Conservation (phyloP, 176 grass and related monocot genomes). For the Oryza brachyantha region DNA sequence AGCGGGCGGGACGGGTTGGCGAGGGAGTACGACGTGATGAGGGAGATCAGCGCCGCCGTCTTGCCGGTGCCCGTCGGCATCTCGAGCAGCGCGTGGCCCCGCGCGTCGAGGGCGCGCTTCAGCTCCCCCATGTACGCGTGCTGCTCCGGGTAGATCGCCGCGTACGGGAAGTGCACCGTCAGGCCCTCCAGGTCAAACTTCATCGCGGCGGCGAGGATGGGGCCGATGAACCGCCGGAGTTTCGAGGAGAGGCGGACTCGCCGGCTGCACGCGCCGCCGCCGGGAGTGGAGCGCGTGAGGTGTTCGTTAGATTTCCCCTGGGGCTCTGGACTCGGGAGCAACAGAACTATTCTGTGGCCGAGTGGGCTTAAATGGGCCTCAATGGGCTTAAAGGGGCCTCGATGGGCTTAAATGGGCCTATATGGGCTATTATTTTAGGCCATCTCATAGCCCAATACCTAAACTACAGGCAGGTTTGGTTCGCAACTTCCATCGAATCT, state of each 20-base stretch:
- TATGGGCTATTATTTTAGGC: not conserved
- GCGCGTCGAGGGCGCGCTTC: constrained; percentile 85
- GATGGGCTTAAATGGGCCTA: not conserved
- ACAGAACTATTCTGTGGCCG: not conserved
- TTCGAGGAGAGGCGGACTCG: not conserved
- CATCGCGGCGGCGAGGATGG: constrained; percentile 25
- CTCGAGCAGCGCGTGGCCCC: constrained; percentile 89
- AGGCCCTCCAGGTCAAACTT: constrained; percentile 66
- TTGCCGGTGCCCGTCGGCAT: constrained; percentile 99
- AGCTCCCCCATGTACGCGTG: constrained; percentile 91
- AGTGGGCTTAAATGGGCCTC: not conserved
- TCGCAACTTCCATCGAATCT: too few relatives aligned
- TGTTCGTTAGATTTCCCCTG: constrained; percentile 2
- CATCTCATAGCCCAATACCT: too few relatives aligned
- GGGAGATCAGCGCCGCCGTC: constrained; percentile 80
- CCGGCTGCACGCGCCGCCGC: not conserved
- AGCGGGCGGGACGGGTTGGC: constrained; percentile 49
- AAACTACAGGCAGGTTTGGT: too few relatives aligned
- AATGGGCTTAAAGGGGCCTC: too few relatives aligned
- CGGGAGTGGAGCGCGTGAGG: constrained; percentile 24
- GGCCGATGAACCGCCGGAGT: not conserved
- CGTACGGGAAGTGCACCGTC: constrained; percentile 86
- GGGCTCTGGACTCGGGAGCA: too few relatives aligned
- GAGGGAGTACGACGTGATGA: constrained; percentile 76
- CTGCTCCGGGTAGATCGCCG: constrained; percentile 94